Evolutionary conservation across 495 filamentous ascomycete genomes (phyloP), one percentile per base, ranked within the genome.

Genomic region (Aspergillus nanangensis): DNA sequence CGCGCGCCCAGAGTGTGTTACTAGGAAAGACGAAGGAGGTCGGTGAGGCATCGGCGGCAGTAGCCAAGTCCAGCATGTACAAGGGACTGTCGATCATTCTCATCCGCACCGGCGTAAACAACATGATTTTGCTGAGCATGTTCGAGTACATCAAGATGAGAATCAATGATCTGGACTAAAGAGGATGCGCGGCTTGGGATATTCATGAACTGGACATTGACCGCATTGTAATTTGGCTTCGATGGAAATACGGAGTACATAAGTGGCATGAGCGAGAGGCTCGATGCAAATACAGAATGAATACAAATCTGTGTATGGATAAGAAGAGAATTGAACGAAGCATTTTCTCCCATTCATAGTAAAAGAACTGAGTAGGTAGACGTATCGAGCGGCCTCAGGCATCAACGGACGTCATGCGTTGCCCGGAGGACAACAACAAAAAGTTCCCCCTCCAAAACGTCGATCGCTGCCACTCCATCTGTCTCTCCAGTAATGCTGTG

Each of bases 31-130:
- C 62, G 17, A 65, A 66, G 34, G 69, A 74, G 53, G 59, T 74
- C 14, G 71, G 70, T 11, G 67, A 73, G 41, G 68, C 70, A 5
- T 70, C 65, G 3, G 47, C 57, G 7, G 71, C 70, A 0, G 69
- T 72, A 1, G 66, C 71, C 32, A 66, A 67, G 38, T 72, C 71
- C 15, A 71, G 70, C 63, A 75, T 69, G 67, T 75, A 73, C 51
- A 75, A 72, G 45, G 71, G 71, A 14, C 41, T 75, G n/a, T 69
- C 70, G 4, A 71, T 73, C 35, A 70, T 72, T 29, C 53, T 75
- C 27, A 53, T 75, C 24, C 70, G 71, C 20, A 73, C 71, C 3
- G 66, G 67, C 17, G 53, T 75, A 25, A 72, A 75, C 55, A 75
- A 75, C 56, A 73, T 73, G 70, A 72, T 75, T 27, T 51, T 73